These are phyloP conservation scores for Hysterium pulicare DNA, from an alignment of 2,329 filamentous ascomycete species.

Conservation along the genomic window DNA sequence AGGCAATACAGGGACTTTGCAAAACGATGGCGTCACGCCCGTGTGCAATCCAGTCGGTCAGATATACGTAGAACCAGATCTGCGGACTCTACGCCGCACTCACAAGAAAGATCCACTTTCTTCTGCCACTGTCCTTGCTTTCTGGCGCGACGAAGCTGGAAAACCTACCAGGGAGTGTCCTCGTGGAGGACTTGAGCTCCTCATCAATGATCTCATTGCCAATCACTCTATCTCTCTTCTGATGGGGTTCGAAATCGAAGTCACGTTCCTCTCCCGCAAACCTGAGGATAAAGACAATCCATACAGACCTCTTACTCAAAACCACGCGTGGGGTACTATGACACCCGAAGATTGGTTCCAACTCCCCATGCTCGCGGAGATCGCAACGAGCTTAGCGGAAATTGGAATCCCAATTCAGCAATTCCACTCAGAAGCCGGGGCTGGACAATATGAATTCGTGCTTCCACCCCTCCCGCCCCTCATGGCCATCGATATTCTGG, in stretches of 20 bases:
- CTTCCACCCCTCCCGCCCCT: slow-evolving; percentile 62
- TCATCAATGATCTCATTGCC: slow-evolving; percentile 51
- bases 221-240: slow-evolving; percentile 57
- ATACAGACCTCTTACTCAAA: slow-evolving; percentile 52
- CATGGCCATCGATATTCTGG: slow-evolving; percentile 66
- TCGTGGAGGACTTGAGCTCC: slow-evolving; percentile 41
- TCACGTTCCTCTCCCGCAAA: slow-evolving; percentile 62
- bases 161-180: slow-evolving; percentile 59
- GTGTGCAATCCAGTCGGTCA: slow-evolving; percentile 59
- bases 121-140: slow-evolving; percentile 64
- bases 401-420: slow-evolving; percentile 67
- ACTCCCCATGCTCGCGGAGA: slow-evolving; percentile 61
- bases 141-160: slow-evolving; percentile 60
- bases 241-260: slow-evolving; percentile 79
- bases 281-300: slow-evolving; percentile 26
- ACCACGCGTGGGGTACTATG: slow-evolving; percentile 69
- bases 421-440: slow-evolving; percentile 70
- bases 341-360: slow-evolving; percentile 61
- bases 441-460: slow-evolving; percentile 75
- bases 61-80: slow-evolving; percentile 64
- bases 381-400: slow-evolving; percentile 57
- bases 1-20: slow-evolving; percentile 63
- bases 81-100: slow-evolving; percentile 56
- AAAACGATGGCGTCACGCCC: slow-evolving; percentile 59
- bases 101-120: slow-evolving; percentile 44